phyloP scores from a whole-genome alignment of 2,329 filamentous ascomycete species.

The Penicillium sclerotigenum region DNA sequence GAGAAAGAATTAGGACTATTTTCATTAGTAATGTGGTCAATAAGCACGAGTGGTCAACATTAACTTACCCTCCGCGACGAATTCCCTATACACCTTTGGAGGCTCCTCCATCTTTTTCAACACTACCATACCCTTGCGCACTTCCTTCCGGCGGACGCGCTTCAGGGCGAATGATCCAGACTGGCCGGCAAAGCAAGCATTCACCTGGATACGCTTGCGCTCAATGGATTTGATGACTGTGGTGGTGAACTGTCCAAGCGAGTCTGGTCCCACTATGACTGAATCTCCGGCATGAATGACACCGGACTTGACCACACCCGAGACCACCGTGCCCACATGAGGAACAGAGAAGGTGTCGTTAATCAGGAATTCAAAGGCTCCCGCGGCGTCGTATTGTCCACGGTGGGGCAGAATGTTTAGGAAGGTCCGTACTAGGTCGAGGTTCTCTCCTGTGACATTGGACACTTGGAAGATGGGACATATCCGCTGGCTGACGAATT shows the following conservation, averaged over 20 bases:
- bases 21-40: slow-evolving; percentile 7
- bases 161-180: slow-evolving; percentile 89
- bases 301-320: slow-evolving; percentile 84
- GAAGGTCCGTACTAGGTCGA: slow-evolving; percentile 88
- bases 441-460: slow-evolving; percentile 89
- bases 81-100: slow-evolving; percentile 71
- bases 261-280: slow-evolving; percentile 85
- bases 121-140: slow-evolving; percentile 97
- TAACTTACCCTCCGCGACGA: slow-evolving; percentile 68
- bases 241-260: slow-evolving; percentile 80
- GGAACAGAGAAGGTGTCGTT: slow-evolving; percentile 98
- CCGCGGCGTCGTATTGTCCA: slow-evolving; percentile 83
- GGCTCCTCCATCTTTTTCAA: slow-evolving; percentile 76
- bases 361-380: slow-evolving; percentile 89
- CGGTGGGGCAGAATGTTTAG: slow-evolving; percentile 93
- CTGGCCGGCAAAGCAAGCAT: slow-evolving; percentile 84
- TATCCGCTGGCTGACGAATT: slow-evolving; percentile 92
- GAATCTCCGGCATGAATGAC: slow-evolving; percentile 87
- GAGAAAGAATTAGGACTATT: slow-evolving; percentile 82
- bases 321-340: slow-evolving; percentile 93
- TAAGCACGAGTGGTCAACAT: slow-evolving; percentile 8
- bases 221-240: slow-evolving; percentile 92
- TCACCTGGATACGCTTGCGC: slow-evolving; percentile 84
- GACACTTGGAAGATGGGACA: slow-evolving; percentile 98
- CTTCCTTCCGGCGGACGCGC: slow-evolving; percentile 82